Evolutionary conservation across 305 asterid species (phyloP), one percentile per base, ranked within the genome.

Genomic region (Solanum hybrid): DNA sequence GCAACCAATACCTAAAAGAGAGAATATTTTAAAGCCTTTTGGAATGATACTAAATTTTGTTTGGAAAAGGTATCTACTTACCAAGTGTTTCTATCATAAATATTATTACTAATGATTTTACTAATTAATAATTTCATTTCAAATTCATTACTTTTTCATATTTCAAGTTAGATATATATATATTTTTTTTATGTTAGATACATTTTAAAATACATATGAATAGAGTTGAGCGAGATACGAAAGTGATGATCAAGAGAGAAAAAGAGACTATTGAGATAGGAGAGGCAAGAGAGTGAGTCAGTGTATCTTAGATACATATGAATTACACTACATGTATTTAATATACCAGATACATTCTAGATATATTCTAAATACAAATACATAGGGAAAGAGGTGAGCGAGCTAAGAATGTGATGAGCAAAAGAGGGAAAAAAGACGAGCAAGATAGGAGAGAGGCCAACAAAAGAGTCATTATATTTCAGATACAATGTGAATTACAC

Each of bases 281-380:
- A 57, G 69, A 57, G 69, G 24, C 11, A 0, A 0, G 69, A 0
- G 69, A 57, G 67, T 18, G 69, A 57, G 69, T 57, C 10, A 18
- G 5, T 18, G 2, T 57, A 18, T 57, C 69, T 0, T 0, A 57
- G 0, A 7, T 18, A 57, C 11, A 0, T 57, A 10, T 0, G 1
- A 57, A 57, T 57, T n/a, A 57, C 61, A 5, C 61, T 46, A 46
- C 7, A 46, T 13, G 0, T 13, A 46, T 57, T 1, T 57, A 8
- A 57, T 0, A 57, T 57, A 57, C 0, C 69, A 57, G 1, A 18
- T 57, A 16, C 22, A 51, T 51, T 46, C 61, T 14, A 46, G 61
- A 42, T 42, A 46, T 3, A 5, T 51, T 2, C n/a, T 51, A 51
- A 57, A 18, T 57, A 6, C 24, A 46, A 0, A 46, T 46, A 16